Percentiles rank a stretch among this genome's conserved stretches.
Evolutionary conservation across 345 rosid genomes (phyloP).

Genomic region (Fremontodendron californicum): DNA sequence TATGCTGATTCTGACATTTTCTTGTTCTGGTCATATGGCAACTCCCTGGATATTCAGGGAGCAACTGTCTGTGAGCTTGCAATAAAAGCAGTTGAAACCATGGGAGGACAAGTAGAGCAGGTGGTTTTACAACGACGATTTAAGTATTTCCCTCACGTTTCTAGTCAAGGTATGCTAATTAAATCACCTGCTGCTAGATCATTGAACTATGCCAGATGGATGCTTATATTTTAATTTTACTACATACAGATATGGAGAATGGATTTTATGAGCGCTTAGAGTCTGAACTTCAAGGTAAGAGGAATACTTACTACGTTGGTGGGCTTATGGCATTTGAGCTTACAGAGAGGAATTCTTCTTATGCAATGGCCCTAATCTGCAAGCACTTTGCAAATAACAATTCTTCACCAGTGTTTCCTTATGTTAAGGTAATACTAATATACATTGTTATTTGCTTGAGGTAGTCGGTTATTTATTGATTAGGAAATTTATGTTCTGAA

Average conservation of each 20-base stretch:
- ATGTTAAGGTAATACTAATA: conserved; percentile 49
- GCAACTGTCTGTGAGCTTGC: conserved; percentile 39
- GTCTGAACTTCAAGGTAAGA: conserved; percentile 54
- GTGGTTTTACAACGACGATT: conserved; percentile 53
- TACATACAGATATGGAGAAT: conserved; percentile 57
- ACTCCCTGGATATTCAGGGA: conserved; percentile 41
- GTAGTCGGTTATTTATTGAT: no score
- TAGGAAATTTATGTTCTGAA: neutral
- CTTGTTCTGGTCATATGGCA: conserved; percentile 71
- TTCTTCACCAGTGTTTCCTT: conserved; percentile 39
- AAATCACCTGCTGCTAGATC: neutral
- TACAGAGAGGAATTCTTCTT: conserved; percentile 65
- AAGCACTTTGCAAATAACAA: conserved; percentile 52
- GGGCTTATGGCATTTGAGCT: conserved; percentile 73
- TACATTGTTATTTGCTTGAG: neutral
- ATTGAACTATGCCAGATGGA: neutral
- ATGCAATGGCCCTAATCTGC: conserved; percentile 55
- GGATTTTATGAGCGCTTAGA: conserved; percentile 59
- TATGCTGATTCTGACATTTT: conserved; percentile 53
- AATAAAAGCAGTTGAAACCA: conserved; percentile 30
- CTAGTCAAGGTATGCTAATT: conserved; percentile 52
- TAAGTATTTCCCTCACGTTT: conserved; percentile 64
- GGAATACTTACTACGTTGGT: conserved; percentile 57
- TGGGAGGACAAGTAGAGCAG: conserved; percentile 50
- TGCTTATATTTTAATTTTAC: conserved; percentile 12